These are phyloP conservation scores for Rhazya stricta DNA, from an alignment of 257 asterid genomes.

Conservation along the genomic window DNA sequence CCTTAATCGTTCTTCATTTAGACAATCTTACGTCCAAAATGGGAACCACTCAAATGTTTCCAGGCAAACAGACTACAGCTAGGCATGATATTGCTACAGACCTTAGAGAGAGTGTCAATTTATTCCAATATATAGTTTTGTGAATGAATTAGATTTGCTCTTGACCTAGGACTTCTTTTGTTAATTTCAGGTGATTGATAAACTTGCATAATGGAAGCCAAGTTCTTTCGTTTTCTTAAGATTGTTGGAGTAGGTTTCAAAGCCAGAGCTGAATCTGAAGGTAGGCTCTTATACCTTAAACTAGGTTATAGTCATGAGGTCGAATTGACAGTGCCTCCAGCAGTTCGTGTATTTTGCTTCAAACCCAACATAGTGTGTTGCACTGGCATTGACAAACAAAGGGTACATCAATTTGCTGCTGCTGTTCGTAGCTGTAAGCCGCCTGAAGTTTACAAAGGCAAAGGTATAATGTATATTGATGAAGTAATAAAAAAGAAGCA, in stretches of 20 bases:
- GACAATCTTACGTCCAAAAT: not conserved
- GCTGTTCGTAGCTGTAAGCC: slow-evolving; percentile 63
- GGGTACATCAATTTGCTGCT: slow-evolving; percentile 63
- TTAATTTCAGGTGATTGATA: slow-evolving; percentile 14
- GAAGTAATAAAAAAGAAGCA: slow-evolving; percentile 68
- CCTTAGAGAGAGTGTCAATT: not conserved
- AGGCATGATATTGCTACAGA: not conserved
- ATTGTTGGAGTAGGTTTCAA: slow-evolving; percentile 82
- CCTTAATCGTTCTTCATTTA: not conserved
- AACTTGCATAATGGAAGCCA: slow-evolving; percentile 8
- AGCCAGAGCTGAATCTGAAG: slow-evolving; percentile 76
- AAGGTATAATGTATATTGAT: slow-evolving; percentile 65
- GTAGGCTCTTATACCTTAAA: slow-evolving; percentile 59
- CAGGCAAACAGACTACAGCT: not conserved
- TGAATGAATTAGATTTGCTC: not conserved
- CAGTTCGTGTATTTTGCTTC: slow-evolving; percentile 65
- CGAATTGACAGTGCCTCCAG: slow-evolving; percentile 56
- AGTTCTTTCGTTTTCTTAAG: slow-evolving; percentile 31
- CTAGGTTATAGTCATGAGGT: slow-evolving; percentile 76
- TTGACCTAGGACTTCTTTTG: not conserved
- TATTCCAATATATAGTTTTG: not conserved
- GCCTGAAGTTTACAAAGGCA: slow-evolving; percentile 65
- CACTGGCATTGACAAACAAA: slow-evolving; percentile 66
- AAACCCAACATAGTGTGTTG: slow-evolving; percentile 53
- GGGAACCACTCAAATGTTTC: not conserved